These are phyloP conservation scores for Irpex sp. DNA, from an alignment of 1,284 basidiomycete genomes.

Conservation along the genomic window DNA sequence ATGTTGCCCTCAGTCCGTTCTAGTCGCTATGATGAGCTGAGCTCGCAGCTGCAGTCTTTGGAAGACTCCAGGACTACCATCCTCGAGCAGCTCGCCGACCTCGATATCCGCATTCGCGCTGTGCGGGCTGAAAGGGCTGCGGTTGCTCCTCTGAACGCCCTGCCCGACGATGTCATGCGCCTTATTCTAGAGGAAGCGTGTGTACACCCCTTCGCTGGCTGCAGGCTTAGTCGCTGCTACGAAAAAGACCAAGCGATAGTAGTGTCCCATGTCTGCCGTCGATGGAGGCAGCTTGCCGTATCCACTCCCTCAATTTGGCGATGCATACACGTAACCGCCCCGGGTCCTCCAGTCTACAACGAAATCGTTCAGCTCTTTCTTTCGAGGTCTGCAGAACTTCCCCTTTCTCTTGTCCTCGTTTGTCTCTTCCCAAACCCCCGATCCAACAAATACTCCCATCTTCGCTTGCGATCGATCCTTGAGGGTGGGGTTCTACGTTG, in stretches of 20 bases:
- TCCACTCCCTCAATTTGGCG: not conserved
- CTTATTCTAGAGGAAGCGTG: slow-evolving; percentile 1
- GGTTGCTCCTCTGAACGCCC: not conserved
- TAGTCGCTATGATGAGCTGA: not conserved
- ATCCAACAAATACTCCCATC: not conserved
- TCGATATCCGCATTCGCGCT: not conserved
- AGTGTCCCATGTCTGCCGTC: not conserved
- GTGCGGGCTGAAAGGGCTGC: not conserved
- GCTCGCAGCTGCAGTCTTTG: not conserved
- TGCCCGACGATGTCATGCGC: slow-evolving; percentile 1
- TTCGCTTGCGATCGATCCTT: not conserved
- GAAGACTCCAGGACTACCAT: not conserved
- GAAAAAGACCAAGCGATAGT: not conserved
- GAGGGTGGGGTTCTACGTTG: not conserved
- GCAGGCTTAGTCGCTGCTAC: not conserved
- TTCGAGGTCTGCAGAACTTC: not conserved
- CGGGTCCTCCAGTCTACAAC: not conserved
- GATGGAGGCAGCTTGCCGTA: not conserved
- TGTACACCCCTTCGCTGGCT: not conserved
- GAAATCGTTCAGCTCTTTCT: not conserved
- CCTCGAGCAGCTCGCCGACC: not conserved
- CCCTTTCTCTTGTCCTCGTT: not conserved
- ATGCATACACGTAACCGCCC: slow-evolving; percentile 1
- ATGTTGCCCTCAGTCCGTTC: not conserved
- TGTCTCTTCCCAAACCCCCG: not conserved